phyloP scores from a whole-genome alignment of 176 grass and related monocot genomes.

The Cocos nucifera region DNA sequence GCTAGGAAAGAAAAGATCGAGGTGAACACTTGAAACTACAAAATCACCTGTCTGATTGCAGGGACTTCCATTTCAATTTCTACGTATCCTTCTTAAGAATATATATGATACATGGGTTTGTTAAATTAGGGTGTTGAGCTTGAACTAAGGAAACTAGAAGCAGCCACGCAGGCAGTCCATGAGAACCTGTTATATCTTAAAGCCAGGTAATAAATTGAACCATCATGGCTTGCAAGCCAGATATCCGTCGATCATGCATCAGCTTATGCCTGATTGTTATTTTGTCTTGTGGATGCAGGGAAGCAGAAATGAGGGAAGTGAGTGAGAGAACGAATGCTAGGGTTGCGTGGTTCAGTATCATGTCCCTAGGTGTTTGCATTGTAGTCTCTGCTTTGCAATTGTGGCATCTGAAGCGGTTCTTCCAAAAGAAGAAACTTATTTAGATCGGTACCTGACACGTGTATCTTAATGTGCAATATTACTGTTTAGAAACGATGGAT shows the following conservation, averaged over 20 bases:
- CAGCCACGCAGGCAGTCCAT: too few species aligned
- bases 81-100: background rate
- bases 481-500: background rate
- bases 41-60: too few species aligned
- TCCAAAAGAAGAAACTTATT: constrained; percentile 89
- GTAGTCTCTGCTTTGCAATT: constrained; percentile 60
- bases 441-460: constrained; percentile 17
- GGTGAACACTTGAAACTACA: constrained; percentile 15
- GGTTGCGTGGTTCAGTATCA: constrained; percentile 76
- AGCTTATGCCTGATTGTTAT: too few species aligned
- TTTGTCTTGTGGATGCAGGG: constrained; percentile 42
- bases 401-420: constrained; percentile 74
- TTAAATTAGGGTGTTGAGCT: background rate
- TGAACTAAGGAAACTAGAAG: too few species aligned
- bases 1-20: constrained; percentile 65
- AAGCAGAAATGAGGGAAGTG: constrained; percentile 77
- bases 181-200: too few species aligned
- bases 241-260: too few species aligned
- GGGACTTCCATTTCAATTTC: background rate
- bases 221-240: too few species aligned
- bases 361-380: constrained; percentile 72
- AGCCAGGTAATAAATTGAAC: constrained; percentile 6
- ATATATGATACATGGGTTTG: constrained; percentile 3
- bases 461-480: background rate
- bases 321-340: constrained; percentile 77